Conservation (phyloP, 108 stramenopile genomes). For the Nannochloropsis granulata region DNA sequence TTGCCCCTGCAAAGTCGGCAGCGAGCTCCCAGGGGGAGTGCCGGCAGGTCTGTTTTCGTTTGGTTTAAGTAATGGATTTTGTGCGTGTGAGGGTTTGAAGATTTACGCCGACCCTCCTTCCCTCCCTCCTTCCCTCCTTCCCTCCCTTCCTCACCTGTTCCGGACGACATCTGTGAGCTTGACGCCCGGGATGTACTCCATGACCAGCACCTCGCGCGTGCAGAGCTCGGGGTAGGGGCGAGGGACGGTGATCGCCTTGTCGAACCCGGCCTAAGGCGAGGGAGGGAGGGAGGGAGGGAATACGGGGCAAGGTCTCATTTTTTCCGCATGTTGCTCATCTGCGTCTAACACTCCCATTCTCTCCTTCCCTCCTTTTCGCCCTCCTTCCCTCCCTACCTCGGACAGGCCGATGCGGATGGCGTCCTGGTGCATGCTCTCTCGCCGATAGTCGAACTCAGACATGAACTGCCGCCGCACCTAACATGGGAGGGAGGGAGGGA, state of each 20-base stretch:
- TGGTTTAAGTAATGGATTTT: background rate
- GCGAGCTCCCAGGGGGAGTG: background rate
- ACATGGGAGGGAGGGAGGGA: background rate
- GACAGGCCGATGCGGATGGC: background rate
- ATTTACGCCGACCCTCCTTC: background rate
- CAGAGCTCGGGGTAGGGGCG: background rate
- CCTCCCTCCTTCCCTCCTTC: slow-evolving; percentile 1
- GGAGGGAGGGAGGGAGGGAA: background rate
- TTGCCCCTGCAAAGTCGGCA: background rate
- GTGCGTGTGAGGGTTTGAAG: background rate
- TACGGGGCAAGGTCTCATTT: no score
- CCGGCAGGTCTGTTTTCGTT: background rate
- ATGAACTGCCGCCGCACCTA: background rate
- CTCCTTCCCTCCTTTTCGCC: background rate
- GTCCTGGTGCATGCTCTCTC: background rate
- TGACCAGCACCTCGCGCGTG: slow-evolving; percentile 28
- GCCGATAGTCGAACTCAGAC: background rate
- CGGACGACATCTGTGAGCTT: slow-evolving; percentile 37
- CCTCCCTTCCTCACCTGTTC: slow-evolving; percentile 10
- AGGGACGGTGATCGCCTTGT: background rate
- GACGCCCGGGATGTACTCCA: slow-evolving; percentile 36
- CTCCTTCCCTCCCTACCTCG: background rate
- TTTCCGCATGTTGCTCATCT: no score
- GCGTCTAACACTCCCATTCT: background rate
- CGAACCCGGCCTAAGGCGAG: background rate